Percentiles rank a stretch among this genome's conserved stretches.
These are phyloP conservation scores for Backusella mclennaniae DNA, from an alignment of 192 early-diverging fungal species.

Conservation along the genomic window DNA sequence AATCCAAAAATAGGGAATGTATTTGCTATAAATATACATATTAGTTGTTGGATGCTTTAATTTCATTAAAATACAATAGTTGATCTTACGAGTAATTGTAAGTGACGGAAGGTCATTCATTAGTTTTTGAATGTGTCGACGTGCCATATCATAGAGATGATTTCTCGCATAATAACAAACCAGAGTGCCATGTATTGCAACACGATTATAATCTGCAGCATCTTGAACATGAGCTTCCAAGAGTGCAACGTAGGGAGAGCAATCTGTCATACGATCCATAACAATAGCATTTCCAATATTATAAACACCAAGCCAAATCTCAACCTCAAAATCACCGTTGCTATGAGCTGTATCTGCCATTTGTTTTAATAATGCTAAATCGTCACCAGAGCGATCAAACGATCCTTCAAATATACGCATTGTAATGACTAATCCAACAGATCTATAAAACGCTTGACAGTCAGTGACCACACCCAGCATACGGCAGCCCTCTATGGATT, in stretches of 20 bases:
- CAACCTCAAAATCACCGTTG: slow-evolving; percentile 48
- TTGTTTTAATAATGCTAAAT: slow-evolving; percentile 33
- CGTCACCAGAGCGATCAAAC: slow-evolving; percentile 32
- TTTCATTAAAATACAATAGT: not conserved
- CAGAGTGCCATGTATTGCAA: slow-evolving; percentile 45
- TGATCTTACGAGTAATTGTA: slow-evolving; percentile 31
- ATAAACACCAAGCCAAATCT: slow-evolving; percentile 47
- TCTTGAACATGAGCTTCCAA: slow-evolving; percentile 40
- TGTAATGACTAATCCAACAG: slow-evolving; percentile 39
- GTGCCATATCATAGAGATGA: slow-evolving; percentile 26
- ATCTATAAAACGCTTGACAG: slow-evolving; percentile 42
- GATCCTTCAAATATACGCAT: slow-evolving; percentile 52
- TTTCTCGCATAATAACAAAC: slow-evolving; percentile 45
- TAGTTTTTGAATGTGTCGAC: slow-evolving; percentile 24
- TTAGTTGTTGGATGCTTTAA: not conserved
- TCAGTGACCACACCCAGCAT: slow-evolving; percentile 46
- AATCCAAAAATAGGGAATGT: slow-evolving; percentile 36
- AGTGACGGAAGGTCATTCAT: slow-evolving; percentile 26
- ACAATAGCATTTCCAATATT: slow-evolving; percentile 43
- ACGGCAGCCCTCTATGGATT: slow-evolving; percentile 40
- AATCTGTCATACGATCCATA: slow-evolving; percentile 40
- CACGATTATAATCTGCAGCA: slow-evolving; percentile 35
- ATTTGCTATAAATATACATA: slow-evolving; percentile 23
- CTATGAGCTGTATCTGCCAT: slow-evolving; percentile 44
- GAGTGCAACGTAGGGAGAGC: slow-evolving; percentile 35